Evolutionary conservation across 306 rosid species (phyloP), one percentile per base, ranked within the genome.

Genomic region (Acacia confusa): DNA sequence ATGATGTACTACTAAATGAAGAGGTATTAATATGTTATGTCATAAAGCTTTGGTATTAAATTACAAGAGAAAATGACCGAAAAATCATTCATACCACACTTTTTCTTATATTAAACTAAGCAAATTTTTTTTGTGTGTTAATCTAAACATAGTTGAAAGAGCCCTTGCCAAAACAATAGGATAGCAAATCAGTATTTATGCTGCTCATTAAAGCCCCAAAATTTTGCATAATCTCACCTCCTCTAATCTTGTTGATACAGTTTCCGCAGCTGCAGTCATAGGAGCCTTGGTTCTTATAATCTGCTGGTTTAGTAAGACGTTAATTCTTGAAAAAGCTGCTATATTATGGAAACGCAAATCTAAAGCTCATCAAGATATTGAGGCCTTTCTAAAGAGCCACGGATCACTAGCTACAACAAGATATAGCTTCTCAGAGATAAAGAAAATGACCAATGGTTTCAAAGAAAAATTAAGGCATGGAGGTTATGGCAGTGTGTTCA

Each of bases 401-500:
- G 79, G 77, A 36, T 80, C 78, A 3, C 28, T 86, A 36, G 70
- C 71, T 5, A 38, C 67, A 7, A 73, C 52, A 60, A 86, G 86
- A 4, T 80, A 80, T 24, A 76, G 47, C 24, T 83, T 76, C 32
- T 71, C 1, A 19, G 72, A 72, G 9, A 60, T 86, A 5, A 86
- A 76, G 81, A 86, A 86, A 27, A 76, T 83, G 78, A 67, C 85
- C 58, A 57, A 65, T 15, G 57, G 66, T 14, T 83, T 86, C 58
- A 75, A 76, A 50, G 43, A 76, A 10, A 86, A 83, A 24, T 45
- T 86, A 34, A 80, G 82, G 7, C 75, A 72, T 40, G 86, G 89
- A 12, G 86, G 85, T 3, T 86, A 66, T 41, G 89, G 81, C 12
- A 30, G 72, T 72, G 86, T 83, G 4, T 80, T 71, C 66, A 86